Percentiles rank a stretch among this genome's conserved stretches.
Evolutionary conservation across 1,284 basidiomycete species (phyloP).

Genomic region (Rhodotorula sp.): DNA sequence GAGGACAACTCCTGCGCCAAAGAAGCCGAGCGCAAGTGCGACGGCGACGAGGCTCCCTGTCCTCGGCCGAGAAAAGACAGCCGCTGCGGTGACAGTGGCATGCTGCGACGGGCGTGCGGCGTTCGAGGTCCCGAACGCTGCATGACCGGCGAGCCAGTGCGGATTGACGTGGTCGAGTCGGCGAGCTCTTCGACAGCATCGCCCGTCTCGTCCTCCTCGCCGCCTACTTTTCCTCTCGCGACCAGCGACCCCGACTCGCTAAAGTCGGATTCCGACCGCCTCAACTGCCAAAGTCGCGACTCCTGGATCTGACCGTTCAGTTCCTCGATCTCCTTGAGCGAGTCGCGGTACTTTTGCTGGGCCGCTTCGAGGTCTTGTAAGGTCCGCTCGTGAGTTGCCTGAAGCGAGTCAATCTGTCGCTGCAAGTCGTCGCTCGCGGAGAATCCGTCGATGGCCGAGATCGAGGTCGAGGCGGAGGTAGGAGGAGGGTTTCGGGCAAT

Average conservation of each 20-base stretch:
- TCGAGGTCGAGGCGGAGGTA: too few relatives aligned
- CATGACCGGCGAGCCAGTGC: constrained; percentile 9
- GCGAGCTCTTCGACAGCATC: constrained; percentile 28
- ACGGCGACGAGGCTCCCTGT: constrained; percentile 55
- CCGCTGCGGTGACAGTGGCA: constrained; percentile 51
- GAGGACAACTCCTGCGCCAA: constrained; percentile 93
- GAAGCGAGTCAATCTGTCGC: constrained; percentile 31
- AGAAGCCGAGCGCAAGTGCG: constrained; percentile 82
- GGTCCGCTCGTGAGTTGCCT: constrained; percentile 62
- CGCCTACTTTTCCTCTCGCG: too few relatives aligned
- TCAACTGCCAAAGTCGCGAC: constrained; percentile 19
- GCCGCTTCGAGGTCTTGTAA: constrained; percentile 74
- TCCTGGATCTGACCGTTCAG: constrained; percentile 52
- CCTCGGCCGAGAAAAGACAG: constrained; percentile 79
- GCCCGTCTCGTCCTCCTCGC: constrained; percentile 5
- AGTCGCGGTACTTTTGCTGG: constrained; percentile 77
- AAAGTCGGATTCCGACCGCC: background rate
- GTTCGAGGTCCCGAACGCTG: constrained; percentile 8
- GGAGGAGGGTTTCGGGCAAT: background rate
- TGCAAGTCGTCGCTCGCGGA: constrained; percentile 17
- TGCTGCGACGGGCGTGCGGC: constrained; percentile 44
- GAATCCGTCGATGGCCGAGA: constrained; percentile 20
- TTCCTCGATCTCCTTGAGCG: constrained; percentile 82
- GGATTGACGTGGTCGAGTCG: constrained; percentile 6
- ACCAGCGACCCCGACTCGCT: background rate